phyloP scores from a whole-genome alignment of 2,329 filamentous ascomycete species.

The Botrytis fabae region DNA sequence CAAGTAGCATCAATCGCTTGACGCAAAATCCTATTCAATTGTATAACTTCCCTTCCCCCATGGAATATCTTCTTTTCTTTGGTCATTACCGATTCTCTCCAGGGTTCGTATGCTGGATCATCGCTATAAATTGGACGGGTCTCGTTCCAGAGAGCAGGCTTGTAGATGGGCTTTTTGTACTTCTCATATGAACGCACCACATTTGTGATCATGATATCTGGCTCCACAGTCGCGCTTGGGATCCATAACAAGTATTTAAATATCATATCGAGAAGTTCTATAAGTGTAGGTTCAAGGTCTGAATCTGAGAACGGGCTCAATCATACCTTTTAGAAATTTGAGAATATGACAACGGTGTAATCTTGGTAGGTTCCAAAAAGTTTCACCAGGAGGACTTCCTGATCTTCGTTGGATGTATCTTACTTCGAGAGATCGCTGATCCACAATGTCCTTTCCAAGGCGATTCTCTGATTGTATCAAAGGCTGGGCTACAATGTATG shows the following conservation, averaged over 20 bases:
- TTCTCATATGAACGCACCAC: neutral
- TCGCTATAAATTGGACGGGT: neutral
- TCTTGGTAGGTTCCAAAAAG: neutral
- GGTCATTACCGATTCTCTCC: neutral
- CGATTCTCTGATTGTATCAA: neutral
- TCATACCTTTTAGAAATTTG: constrained; percentile 1
- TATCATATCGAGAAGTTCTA: neutral
- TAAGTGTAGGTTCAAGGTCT: neutral
- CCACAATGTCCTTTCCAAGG: neutral
- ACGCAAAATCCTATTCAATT: neutral
- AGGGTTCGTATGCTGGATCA: neutral
- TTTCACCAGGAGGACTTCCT: neutral
- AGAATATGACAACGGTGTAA: neutral
- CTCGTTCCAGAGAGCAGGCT: neutral
- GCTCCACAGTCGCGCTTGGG: neutral
- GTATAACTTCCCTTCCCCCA: neutral
- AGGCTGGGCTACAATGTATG: neutral
- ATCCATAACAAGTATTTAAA: neutral
- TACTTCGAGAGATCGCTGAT: neutral
- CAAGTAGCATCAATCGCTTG: neutral
- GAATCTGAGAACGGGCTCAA: neutral
- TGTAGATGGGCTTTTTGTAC: neutral
- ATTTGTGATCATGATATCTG: neutral
- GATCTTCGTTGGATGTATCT: neutral
- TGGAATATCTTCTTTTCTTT: neutral